These are phyloP conservation scores for Exophiala sideris DNA, from an alignment of 2,329 filamentous ascomycete genomes.

Conservation along the genomic window DNA sequence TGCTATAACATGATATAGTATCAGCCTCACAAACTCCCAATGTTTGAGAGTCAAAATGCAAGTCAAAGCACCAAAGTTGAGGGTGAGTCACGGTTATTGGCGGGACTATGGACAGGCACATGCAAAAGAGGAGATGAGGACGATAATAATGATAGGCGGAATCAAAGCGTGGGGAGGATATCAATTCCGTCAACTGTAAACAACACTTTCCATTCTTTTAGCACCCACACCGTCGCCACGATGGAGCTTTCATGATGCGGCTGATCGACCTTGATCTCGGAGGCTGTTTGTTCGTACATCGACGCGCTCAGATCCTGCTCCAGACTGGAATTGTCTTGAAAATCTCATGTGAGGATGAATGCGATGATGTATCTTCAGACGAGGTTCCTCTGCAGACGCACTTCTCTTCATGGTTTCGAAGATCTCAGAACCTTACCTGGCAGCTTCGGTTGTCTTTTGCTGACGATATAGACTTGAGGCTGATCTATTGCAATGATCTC, in stretches of 20 bases:
- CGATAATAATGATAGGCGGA: no score
- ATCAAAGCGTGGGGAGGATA: no score
- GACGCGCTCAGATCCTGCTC: conserved; percentile 5
- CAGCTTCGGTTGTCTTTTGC: conserved; percentile 11
- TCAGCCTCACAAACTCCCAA: background rate
- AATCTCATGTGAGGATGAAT: conserved; percentile 6
- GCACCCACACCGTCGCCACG: no score
- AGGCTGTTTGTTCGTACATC: conserved; percentile 7
- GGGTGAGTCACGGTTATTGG: no score
- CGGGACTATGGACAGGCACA: no score
- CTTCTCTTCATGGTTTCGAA: conserved; percentile 11
- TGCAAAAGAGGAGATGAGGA: no score
- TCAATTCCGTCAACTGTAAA: no score
- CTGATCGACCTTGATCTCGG: conserved; percentile 13
- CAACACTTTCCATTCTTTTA: no score
- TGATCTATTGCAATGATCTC: background rate
- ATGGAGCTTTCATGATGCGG: no score
- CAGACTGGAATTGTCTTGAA: conserved; percentile 2
- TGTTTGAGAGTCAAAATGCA: background rate
- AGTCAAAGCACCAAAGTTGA: no score
- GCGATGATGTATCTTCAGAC: background rate
- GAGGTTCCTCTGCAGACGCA: background rate
- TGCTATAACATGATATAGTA: background rate
- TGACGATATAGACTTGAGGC: conserved; percentile 9
- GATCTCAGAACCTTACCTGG: conserved; percentile 9